These are phyloP conservation scores for Ramichloridium luteum DNA, from an alignment of 2,329 filamentous ascomycete species.

Conservation along the genomic window DNA sequence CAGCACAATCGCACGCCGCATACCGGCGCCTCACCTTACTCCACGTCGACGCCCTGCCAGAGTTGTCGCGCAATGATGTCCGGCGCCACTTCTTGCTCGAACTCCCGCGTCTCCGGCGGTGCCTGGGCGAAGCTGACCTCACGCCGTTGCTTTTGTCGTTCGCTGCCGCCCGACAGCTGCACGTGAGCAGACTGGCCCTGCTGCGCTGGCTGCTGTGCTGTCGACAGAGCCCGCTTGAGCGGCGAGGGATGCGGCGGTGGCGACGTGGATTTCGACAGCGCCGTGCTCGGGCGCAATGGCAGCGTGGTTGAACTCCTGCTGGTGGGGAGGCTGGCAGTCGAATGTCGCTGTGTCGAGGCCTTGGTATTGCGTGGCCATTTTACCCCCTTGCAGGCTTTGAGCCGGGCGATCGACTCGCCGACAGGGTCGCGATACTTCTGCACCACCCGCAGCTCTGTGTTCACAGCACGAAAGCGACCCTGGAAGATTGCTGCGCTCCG, in stretches of 20 bases:
- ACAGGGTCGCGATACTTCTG: constrained; percentile 24
- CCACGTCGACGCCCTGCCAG: constrained; percentile 13
- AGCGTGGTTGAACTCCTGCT: constrained; percentile 16
- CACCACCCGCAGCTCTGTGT: constrained; percentile 23
- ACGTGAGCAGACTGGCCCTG: background rate
- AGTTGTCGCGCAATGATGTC: constrained; percentile 15
- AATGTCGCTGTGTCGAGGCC: background rate
- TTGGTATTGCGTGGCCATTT: constrained; percentile 2
- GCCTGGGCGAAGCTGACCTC: constrained; percentile 19
- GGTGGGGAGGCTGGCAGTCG: constrained; percentile 4
- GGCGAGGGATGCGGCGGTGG: constrained; percentile 10
- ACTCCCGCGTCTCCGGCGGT: constrained; percentile 12
- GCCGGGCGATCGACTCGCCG: constrained; percentile 19
- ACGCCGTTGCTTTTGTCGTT: constrained; percentile 8
- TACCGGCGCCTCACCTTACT: too few species aligned
- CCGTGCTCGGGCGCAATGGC: constrained; percentile 8
- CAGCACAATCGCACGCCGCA: too few species aligned
- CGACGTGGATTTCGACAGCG: constrained; percentile 12
- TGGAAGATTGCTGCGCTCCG: constrained; percentile 23
- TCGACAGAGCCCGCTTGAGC: constrained; percentile 6
- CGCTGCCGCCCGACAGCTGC: constrained; percentile 1
- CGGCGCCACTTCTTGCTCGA: constrained; percentile 10
- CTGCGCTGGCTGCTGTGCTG: background rate
- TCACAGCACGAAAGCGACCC: constrained; percentile 24
- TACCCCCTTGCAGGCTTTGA: constrained; percentile 15